These are phyloP conservation scores for Pestalotiopsis sp. DNA, from an alignment of 2,329 filamentous ascomycete genomes.

Conservation along the genomic window DNA sequence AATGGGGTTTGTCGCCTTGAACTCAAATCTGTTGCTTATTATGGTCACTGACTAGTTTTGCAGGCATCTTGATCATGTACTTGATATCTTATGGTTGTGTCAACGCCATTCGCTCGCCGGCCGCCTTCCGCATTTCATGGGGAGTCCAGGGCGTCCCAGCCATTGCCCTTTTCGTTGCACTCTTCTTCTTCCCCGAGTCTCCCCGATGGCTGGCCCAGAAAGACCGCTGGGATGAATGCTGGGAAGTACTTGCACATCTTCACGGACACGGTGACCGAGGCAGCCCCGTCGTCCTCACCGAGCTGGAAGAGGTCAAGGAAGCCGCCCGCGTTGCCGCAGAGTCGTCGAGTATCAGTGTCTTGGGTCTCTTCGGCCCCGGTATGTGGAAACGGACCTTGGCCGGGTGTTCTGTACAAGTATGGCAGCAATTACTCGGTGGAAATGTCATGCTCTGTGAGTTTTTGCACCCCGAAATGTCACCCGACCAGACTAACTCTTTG, in stretches of 20 bases:
- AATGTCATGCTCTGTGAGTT: constrained; percentile 50
- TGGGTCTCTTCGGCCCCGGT: constrained; percentile 47
- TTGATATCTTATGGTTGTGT: constrained; percentile 67
- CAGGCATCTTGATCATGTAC: constrained; percentile 66
- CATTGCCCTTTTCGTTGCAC: constrained; percentile 51
- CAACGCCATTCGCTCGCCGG: constrained; percentile 52
- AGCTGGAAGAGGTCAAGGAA: constrained; percentile 34
- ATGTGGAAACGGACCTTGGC: constrained; percentile 56
- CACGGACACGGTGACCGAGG: constrained; percentile 27
- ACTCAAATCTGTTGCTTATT: neutral
- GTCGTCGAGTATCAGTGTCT: constrained; percentile 39
- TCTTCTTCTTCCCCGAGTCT: constrained; percentile 61
- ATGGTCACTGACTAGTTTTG: constrained; percentile 32
- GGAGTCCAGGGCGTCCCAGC: constrained; percentile 47
- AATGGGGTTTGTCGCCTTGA: constrained; percentile 37
- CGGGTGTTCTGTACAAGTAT: constrained; percentile 56
- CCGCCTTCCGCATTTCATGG: constrained; percentile 65
- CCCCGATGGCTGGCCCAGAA: constrained; percentile 58
- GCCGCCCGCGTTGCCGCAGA: constrained; percentile 40
- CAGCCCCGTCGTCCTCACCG: constrained; percentile 49
- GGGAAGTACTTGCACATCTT: constrained; percentile 19
- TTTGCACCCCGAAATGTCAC: neutral
- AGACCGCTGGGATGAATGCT: constrained; percentile 41
- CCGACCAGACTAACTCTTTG: neutral
- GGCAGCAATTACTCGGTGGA: constrained; percentile 59